phyloP scores from a whole-genome alignment of 352 stramenopile genomes.

The Pythium brassicae region DNA sequence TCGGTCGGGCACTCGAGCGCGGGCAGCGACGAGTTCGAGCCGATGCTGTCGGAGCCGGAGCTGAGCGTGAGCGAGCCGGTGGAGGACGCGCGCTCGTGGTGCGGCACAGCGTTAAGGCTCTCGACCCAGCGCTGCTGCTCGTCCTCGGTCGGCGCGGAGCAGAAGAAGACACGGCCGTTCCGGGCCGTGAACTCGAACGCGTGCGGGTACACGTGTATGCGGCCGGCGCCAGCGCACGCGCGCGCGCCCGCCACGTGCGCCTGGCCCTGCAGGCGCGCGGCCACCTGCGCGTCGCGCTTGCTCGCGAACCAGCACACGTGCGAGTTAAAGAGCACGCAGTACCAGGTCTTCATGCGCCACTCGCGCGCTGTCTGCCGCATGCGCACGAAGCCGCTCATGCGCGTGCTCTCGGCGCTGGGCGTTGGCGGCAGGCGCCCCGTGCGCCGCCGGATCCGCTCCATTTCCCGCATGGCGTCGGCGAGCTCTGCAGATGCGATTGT shows the following conservation, averaged over 20 bases:
- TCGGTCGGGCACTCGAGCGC: conserved; percentile 3
- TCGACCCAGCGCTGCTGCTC: conserved; percentile 22
- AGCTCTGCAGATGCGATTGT: not conserved
- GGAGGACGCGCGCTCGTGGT: not conserved
- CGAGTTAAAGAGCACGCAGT: conserved; percentile 24
- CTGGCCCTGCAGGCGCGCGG: conserved; percentile 14
- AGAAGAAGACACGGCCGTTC: conserved; percentile 24
- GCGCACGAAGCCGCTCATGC: conserved; percentile 24
- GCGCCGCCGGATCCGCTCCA: not conserved
- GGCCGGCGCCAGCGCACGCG: conserved; percentile 15
- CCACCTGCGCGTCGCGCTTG: conserved; percentile 25
- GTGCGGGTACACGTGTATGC: conserved; percentile 24
- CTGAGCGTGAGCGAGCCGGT: not conserved
- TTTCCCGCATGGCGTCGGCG: not conserved
- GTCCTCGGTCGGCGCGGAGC: conserved; percentile 22
- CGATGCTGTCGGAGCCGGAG: conserved; percentile 1
- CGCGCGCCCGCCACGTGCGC: conserved; percentile 13
- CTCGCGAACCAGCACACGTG: conserved; percentile 26
- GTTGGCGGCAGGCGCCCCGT: not conserved
- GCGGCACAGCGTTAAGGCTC: conserved; percentile 10
- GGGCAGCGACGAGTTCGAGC: conserved; percentile 1
- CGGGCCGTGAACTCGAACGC: conserved; percentile 27
- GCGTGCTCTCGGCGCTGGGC: not conserved
- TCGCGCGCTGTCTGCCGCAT: conserved; percentile 24
- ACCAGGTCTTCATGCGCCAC: conserved; percentile 45